Base-by-base conservation (phyloP, 176 grass and related monocot species). In the Echinochloa phyllopogon region DNA sequence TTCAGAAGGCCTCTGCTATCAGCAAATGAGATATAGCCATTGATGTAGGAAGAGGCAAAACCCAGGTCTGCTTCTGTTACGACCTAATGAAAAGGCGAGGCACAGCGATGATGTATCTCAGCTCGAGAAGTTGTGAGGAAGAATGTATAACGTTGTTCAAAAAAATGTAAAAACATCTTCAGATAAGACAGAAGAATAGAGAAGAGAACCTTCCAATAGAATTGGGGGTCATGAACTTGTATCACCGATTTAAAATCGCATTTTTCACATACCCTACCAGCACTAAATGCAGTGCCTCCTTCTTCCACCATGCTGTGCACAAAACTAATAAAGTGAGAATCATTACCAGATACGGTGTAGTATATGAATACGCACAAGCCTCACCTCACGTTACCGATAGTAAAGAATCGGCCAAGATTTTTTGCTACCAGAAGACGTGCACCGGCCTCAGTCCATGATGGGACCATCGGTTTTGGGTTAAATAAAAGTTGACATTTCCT, bases 201-300 rank as follows among this genome's bases (percentile, higher is more conserved):
- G 43, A 66, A 62, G 1, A 67, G 12, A 80, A 92, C 95, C 95
- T 93, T 97, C 95, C 90, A 97, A 64, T 97, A 97, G 70, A 97
- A 94, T 3, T 94, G 74, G 5, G 90, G 86, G 73, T 90, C 82
- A 21, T 97, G 90, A 16, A 97, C 80, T 83, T 65, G 81, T 38
- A 97, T 58, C 36, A 91, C 81, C 65, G 72, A 89, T 85, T 92
- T 93, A 1, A 33, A 33, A 33, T 33, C 29, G 39, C 86, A 80
- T 69, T 74, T 89, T 64, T 86, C 75, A 69, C 64, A 84, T 55
- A 42, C 38, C 76, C 88, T 84, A 59, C 91, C 88, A 17, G 91
- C 89, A 33, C 70, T 90, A 60, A 91, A 87, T 65, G 86, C 86
- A 4, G 41, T 94, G 20, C 95, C 95, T 74, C 95, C 95, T 51